These are phyloP conservation scores for Mortierella antarctica DNA, from an alignment of 192 early-diverging fungal species.

Conservation along the genomic window DNA sequence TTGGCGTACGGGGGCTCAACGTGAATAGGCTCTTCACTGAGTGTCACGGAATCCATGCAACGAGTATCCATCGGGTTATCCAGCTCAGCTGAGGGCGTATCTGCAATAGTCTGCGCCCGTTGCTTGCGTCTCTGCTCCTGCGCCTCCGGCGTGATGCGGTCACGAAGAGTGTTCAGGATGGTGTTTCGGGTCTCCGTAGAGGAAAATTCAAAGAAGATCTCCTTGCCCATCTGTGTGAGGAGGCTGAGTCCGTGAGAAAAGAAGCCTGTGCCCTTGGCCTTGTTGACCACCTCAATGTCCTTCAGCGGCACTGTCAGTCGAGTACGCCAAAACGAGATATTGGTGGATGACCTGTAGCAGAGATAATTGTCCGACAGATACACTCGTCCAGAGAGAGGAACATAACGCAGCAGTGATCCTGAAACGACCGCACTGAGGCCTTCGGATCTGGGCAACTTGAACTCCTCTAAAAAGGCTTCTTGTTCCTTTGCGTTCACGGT, in stretches of 20 bases:
- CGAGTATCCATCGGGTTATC: slow-evolving; percentile 41
- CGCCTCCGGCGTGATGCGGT: slow-evolving; percentile 25
- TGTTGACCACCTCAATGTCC: slow-evolving; percentile 58
- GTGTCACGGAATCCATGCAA: slow-evolving; percentile 27
- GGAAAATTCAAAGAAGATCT: slow-evolving; percentile 71
- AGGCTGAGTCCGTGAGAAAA: slow-evolving; percentile 60
- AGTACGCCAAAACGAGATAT: too few relatives aligned
- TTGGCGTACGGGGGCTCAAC: slow-evolving; percentile 36
- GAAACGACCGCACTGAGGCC: slow-evolving; percentile 60
- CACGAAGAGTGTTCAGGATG: slow-evolving; percentile 31
- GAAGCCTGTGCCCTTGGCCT: slow-evolving; percentile 46
- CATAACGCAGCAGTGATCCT: slow-evolving; percentile 59
- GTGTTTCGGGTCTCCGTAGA: slow-evolving; percentile 37
- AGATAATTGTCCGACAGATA: slow-evolving; percentile 69
- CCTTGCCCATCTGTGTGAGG: slow-evolving; percentile 55
- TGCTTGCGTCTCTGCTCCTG: slow-evolving; percentile 23
- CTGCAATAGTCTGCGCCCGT: slow-evolving; percentile 31
- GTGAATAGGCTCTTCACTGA: slow-evolving; percentile 46
- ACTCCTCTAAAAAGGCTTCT: slow-evolving; percentile 60
- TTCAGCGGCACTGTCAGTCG: slow-evolving; percentile 40
- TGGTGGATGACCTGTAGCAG: too few relatives aligned
- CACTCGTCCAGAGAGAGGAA: slow-evolving; percentile 69
- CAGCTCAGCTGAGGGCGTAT: slow-evolving; percentile 30
- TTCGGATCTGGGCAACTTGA: slow-evolving; percentile 67
- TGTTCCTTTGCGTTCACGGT: slow-evolving; percentile 31